phyloP scores from a whole-genome alignment of 176 grass and related monocot genomes.

The Ananas comosus region DNA sequence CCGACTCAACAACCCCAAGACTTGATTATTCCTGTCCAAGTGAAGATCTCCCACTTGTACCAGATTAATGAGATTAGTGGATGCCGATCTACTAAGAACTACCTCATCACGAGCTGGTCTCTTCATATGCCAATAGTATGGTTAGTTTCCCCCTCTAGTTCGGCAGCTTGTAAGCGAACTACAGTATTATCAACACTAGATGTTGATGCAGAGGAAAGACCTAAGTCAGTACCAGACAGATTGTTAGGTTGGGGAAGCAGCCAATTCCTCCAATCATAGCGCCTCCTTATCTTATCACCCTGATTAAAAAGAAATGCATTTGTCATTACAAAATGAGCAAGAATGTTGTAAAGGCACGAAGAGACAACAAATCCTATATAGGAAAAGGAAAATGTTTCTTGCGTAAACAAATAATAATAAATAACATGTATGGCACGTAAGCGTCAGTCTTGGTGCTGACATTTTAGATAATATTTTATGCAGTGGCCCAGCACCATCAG shows the following conservation, averaged over 20 bases:
- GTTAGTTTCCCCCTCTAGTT: constrained; percentile 41
- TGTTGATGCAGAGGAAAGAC: constrained; percentile 27
- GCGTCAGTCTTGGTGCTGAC: too few relatives aligned
- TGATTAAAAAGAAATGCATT: constrained; percentile 17
- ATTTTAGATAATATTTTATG: too few relatives aligned
- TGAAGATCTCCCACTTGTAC: constrained; percentile 22
- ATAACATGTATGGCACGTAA: too few relatives aligned
- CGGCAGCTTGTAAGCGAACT: constrained; percentile 43
- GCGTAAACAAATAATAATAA: too few relatives aligned
- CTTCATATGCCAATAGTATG: constrained; percentile 23
- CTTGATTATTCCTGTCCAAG: constrained; percentile 22
- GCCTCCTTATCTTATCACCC: constrained; percentile 77
- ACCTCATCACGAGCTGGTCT: constrained; percentile 26
- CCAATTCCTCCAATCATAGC: constrained; percentile 67
- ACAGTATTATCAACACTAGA: constrained; percentile 29
- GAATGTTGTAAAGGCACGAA: neutral
- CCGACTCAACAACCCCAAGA: constrained; percentile 20
- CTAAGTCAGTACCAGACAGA: constrained; percentile 28
- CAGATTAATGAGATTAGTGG: constrained; percentile 39
- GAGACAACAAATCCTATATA: too few relatives aligned
- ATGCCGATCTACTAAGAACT: constrained; percentile 52
- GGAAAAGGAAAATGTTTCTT: too few relatives aligned
- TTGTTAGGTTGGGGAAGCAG: constrained; percentile 41
- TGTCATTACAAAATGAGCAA: neutral
- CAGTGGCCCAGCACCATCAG: too few relatives aligned